These are phyloP conservation scores for Erythrobasidium hasegawianum DNA, from an alignment of 1,284 basidiomycete species.

Conservation along the genomic window DNA sequence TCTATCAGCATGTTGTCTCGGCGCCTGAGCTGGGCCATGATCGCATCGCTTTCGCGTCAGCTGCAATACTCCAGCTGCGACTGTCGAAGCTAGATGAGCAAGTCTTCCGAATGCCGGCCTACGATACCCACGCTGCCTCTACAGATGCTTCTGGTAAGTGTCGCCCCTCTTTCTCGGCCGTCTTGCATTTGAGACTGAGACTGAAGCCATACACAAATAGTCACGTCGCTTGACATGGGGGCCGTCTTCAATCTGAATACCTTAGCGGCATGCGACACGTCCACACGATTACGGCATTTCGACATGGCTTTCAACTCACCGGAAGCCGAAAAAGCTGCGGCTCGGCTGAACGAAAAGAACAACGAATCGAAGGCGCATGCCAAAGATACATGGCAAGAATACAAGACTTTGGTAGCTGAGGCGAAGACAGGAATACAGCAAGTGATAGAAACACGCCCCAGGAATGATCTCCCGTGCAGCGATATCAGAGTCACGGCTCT, in stretches of 20 bases:
- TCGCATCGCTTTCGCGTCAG: conserved; percentile 68
- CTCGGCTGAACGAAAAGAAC: conserved; percentile 35
- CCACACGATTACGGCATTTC: conserved; percentile 49
- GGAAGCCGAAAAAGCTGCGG: conserved; percentile 39
- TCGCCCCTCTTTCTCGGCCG: conserved; percentile 48
- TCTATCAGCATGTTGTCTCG: conserved; percentile 52
- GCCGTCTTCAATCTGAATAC: conserved; percentile 31
- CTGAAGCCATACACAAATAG: conserved; percentile 47
- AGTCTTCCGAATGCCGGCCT: conserved; percentile 68
- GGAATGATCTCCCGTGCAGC: conserved; percentile 54
- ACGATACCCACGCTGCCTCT: too few species aligned
- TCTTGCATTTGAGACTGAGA: background rate
- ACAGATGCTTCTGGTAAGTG: too few species aligned
- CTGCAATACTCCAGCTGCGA: conserved; percentile 66
- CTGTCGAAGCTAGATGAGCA: conserved; percentile 66
- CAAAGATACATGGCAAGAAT: conserved; percentile 41
- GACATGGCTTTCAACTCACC: conserved; percentile 35
- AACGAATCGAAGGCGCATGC: conserved; percentile 39
- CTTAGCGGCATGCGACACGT: conserved; percentile 48
- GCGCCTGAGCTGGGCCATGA: conserved; percentile 50
- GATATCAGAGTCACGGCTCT: conserved; percentile 71
- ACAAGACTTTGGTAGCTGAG: conserved; percentile 40
- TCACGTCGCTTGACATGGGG: conserved; percentile 33
- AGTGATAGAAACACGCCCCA: conserved; percentile 18
- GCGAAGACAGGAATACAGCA: conserved; percentile 38